phyloP scores from a whole-genome alignment of 129 eudicot genomes.

The Deinandra increscens region DNA sequence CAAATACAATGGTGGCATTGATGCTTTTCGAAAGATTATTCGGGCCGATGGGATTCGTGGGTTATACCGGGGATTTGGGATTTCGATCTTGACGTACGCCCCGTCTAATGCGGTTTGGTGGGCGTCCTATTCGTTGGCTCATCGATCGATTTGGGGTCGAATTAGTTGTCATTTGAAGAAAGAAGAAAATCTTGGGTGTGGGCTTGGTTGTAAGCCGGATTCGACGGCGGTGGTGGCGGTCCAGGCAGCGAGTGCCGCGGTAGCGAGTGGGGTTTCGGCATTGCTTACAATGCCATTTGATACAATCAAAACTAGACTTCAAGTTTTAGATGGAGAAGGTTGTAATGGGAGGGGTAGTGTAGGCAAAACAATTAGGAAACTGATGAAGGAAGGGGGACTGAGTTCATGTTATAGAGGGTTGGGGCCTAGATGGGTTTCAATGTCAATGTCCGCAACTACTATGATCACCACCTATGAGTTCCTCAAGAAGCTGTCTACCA shows the following conservation, averaged over 20 bases:
- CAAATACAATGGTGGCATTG: slow-evolving; percentile 58
- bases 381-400: slow-evolving; percentile 76
- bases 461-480: slow-evolving; percentile 91
- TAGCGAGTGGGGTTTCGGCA: slow-evolving; percentile 83
- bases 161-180: slow-evolving; percentile 44
- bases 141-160: slow-evolving; percentile 54
- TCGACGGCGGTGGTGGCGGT: slow-evolving; percentile 54
- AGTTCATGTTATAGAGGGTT: slow-evolving; percentile 85
- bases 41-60: slow-evolving; percentile 56
- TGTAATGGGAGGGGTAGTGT: slow-evolving; percentile 35
- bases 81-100: slow-evolving; percentile 71
- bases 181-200: slow-evolving; percentile 21
- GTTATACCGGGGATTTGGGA: slow-evolving; percentile 75
- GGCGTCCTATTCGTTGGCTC: slow-evolving; percentile 69
- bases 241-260: slow-evolving; percentile 61
- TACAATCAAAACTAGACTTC: slow-evolving; percentile 80
- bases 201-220: slow-evolving; percentile 47
- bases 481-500: slow-evolving; percentile 67
- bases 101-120: slow-evolving; percentile 89
- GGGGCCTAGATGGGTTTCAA: slow-evolving; percentile 90
- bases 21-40: slow-evolving; percentile 61
- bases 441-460: slow-evolving; percentile 78
- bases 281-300: slow-evolving; percentile 82
- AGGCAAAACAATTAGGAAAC: slow-evolving; percentile 47
- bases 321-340: slow-evolving; percentile 70